Conservation (phyloP, 192 early-diverging fungal genomes). For the Mortierella alpina region DNA sequence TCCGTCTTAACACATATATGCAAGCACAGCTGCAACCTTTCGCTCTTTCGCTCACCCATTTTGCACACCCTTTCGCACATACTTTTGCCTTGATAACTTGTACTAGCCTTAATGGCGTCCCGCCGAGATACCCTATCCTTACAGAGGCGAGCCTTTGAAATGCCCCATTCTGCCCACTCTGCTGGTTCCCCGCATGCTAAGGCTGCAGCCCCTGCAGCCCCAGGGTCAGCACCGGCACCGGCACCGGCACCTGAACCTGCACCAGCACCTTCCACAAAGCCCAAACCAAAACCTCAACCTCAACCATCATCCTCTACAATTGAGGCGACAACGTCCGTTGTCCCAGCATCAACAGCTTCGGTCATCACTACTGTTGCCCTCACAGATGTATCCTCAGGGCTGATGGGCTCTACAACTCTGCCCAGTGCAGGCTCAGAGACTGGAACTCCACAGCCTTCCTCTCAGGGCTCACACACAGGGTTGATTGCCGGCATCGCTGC, state of each 20-base stretch:
- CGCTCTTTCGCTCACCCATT: too few species aligned
- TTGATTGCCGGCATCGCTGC: slow-evolving; percentile 24
- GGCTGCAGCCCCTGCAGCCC: too few species aligned
- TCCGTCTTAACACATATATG: too few species aligned
- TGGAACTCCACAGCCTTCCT: neutral
- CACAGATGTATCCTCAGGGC: neutral
- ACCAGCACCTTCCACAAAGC: slow-evolving; percentile 7
- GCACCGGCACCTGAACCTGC: slow-evolving; percentile 2
- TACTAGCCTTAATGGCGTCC: too few species aligned
- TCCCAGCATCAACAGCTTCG: neutral
- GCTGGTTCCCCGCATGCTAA: too few species aligned
- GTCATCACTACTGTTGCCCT: neutral
- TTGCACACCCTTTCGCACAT: too few species aligned
- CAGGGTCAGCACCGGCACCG: neutral
- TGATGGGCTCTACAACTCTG: too few species aligned
- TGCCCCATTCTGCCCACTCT: too few species aligned
- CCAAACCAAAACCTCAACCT: neutral
- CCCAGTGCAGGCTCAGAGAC: neutral
- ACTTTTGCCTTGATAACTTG: too few species aligned
- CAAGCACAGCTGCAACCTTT: too few species aligned
- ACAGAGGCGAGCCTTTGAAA: too few species aligned
- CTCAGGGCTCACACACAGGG: neutral
- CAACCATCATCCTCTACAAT: slow-evolving; percentile 5
- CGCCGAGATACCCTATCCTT: too few species aligned
- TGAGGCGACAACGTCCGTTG: neutral